Evolutionary conservation across 805 yeast species (phyloP).

Genomic region (Barnettozyma pratensis): DNA sequence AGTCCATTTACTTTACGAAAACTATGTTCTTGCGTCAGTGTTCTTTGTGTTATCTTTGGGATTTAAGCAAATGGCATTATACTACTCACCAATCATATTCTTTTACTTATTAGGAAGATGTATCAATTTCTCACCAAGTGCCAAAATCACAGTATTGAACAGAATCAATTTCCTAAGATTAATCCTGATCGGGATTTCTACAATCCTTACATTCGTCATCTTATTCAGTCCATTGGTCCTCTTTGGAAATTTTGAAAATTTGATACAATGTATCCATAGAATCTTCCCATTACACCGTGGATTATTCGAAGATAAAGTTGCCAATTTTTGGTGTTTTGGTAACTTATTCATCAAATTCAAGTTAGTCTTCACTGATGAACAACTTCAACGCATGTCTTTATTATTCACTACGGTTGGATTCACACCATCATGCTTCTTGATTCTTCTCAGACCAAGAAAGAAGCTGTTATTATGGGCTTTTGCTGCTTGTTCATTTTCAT

Average conservation of each 20-base stretch:
- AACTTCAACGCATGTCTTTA: constrained; percentile 57
- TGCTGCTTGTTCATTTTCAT: constrained; percentile 79
- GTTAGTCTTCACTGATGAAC: constrained; percentile 42
- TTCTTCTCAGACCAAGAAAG: constrained; percentile 48
- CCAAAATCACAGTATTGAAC: constrained; percentile 24
- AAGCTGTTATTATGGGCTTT: constrained; percentile 64
- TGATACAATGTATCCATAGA: constrained; percentile 55
- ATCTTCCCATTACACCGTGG: constrained; percentile 94
- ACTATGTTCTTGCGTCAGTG: constrained; percentile 61
- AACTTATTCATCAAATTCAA: constrained; percentile 74
- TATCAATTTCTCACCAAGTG: constrained; percentile 15
- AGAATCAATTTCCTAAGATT: constrained; percentile 54
- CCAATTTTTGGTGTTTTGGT: constrained; percentile 96
- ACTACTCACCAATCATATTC: constrained; percentile 87
- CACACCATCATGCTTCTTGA: constrained; percentile 48
- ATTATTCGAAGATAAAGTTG: constrained; percentile 94
- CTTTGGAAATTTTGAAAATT: constrained; percentile 33
- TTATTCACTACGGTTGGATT: constrained; percentile 47
- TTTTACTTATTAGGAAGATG: constrained; percentile 63
- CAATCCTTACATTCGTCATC: constrained; percentile 45
- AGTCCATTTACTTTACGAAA: constrained; percentile 57
- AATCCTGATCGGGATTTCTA: constrained; percentile 57
- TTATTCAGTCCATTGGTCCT: constrained; percentile 59
- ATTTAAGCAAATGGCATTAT: constrained; percentile 94
- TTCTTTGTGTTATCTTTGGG: constrained; percentile 74